A percentile compares a stretch with the other conserved stretches of the same genome.
These are phyloP conservation scores for Aureobasidium musti DNA, from an alignment of 2,329 filamentous ascomycete species.

Conservation along the genomic window DNA sequence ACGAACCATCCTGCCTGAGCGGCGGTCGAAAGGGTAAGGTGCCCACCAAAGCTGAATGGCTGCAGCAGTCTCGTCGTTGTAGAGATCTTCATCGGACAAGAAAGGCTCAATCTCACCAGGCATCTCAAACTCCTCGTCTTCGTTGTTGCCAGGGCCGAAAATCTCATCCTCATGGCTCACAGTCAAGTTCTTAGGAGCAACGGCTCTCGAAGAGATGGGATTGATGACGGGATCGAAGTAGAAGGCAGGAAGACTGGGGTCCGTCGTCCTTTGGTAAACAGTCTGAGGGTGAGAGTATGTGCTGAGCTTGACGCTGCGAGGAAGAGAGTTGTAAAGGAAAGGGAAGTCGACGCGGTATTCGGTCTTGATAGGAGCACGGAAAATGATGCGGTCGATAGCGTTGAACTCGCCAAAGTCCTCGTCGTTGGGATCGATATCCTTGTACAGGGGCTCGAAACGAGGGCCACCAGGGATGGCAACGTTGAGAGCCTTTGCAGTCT, in stretches of 20 bases:
- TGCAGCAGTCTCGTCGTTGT: slow-evolving; percentile 83
- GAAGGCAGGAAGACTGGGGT: slow-evolving; percentile 87
- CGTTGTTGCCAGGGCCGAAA: slow-evolving; percentile 75
- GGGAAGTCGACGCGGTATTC: slow-evolving; percentile 95
- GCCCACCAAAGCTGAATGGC: slow-evolving; percentile 98
- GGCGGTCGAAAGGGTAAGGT: slow-evolving; percentile 89
- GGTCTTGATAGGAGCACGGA: slow-evolving; percentile 89
- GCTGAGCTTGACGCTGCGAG: slow-evolving; percentile 86
- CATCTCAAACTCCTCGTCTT: slow-evolving; percentile 68
- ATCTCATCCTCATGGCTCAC: slow-evolving; percentile 91
- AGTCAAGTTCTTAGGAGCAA: slow-evolving; percentile 91
- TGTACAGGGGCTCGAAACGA: slow-evolving; percentile 94
- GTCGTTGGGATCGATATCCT: slow-evolving; percentile 97
- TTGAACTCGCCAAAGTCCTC: slow-evolving; percentile 99
- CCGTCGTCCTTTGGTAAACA: slow-evolving; percentile 85
- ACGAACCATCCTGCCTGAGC: slow-evolving; percentile 93
- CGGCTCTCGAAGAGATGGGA: slow-evolving; percentile 91
- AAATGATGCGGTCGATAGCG: slow-evolving; percentile 98
- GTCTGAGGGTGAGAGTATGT: slow-evolving; percentile 95
- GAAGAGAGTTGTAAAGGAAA: slow-evolving; percentile 93
- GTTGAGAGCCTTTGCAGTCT: slow-evolving; percentile 95
- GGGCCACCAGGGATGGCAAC: slow-evolving; percentile 97
- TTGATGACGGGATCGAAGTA: slow-evolving; percentile 99
- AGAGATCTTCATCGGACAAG: slow-evolving; percentile 82
- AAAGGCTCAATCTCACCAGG: slow-evolving; percentile 82